phyloP scores from a whole-genome alignment of 176 grass and related monocot genomes.

The Neostapfia colusana region DNA sequence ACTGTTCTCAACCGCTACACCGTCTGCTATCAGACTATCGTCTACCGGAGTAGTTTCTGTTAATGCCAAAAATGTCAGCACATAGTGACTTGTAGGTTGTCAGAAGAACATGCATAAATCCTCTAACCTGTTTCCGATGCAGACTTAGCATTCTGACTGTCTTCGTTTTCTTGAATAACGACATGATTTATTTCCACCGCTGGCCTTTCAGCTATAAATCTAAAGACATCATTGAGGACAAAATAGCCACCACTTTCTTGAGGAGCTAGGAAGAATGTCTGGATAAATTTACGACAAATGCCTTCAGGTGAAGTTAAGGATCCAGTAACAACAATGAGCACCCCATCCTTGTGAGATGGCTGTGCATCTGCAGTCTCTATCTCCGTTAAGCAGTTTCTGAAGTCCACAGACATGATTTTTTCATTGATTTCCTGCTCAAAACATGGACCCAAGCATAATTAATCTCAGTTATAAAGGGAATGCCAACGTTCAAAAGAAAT shows the following conservation, averaged over 20 bases:
- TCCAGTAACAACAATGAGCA: conserved; percentile 89
- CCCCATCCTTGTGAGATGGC: conserved; percentile 65
- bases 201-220: conserved; percentile 60
- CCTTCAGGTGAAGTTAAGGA: conserved; percentile 60
- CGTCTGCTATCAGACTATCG: background rate
- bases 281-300: conserved; percentile 61
- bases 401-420: conserved; percentile 74
- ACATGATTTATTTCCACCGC: conserved; percentile 32
- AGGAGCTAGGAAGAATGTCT: conserved; percentile 91
- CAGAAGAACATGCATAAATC: background rate
- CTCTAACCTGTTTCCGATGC: conserved; percentile 33
- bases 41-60: conserved; percentile 41
- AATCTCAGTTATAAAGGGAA: conserved; percentile 7
- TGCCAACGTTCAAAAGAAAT: conserved; percentile 4
- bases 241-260: conserved; percentile 89
- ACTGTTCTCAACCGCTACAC: background rate
- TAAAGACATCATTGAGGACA: conserved; percentile 89
- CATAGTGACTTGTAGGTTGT: background rate
- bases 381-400: conserved; percentile 78
- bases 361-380: conserved; percentile 85
- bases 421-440: conserved; percentile 64
- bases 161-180: conserved; percentile 47
- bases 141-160: conserved; percentile 37
- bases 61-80: background rate
- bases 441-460: background rate